Percentiles rank a stretch among this genome's conserved stretches.
Conservation (phyloP, 208 protist genomes). For the Herpetomonas samuelpessoai region DNA sequence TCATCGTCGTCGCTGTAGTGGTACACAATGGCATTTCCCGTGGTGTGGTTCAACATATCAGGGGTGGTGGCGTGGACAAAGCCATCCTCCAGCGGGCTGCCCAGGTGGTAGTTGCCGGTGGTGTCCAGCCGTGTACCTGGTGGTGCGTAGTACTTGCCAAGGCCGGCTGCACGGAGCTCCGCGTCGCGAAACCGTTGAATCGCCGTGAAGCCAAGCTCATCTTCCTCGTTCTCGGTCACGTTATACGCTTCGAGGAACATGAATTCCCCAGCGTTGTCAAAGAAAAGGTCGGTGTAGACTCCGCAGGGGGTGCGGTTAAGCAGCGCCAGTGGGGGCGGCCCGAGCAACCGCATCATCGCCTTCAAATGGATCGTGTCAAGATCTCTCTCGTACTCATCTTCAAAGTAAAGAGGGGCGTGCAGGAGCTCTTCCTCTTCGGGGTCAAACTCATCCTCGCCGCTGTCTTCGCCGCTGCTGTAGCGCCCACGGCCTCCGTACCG, state of each 20-base stretch:
- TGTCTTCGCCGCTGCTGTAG: neutral
- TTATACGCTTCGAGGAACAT: slow-evolving; percentile 22
- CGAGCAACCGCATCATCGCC: slow-evolving; percentile 49
- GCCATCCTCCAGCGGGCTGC: neutral
- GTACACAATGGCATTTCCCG: neutral
- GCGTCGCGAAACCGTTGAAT: slow-evolving; percentile 8
- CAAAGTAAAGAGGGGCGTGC: slow-evolving; percentile 20
- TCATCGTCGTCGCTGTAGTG: neutral
- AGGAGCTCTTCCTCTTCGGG: slow-evolving; percentile 13
- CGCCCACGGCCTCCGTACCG: neutral
- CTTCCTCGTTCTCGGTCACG: slow-evolving; percentile 18
- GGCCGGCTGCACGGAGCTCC: slow-evolving; percentile 9
- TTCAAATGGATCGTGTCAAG: slow-evolving; percentile 54
- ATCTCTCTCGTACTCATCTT: slow-evolving; percentile 43
- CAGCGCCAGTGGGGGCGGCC: slow-evolving; percentile 35
- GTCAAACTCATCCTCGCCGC: slow-evolving; percentile 3
- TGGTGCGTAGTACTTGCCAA: neutral
- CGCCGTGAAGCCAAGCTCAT: slow-evolving; percentile 19
- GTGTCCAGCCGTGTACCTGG: neutral
- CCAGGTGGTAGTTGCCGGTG: neutral
- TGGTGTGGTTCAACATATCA: neutral
- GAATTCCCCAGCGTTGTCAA: slow-evolving; percentile 37
- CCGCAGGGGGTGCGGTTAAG: slow-evolving; percentile 29
- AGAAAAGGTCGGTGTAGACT: slow-evolving; percentile 49
- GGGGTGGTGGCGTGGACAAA: neutral